Conservation (phyloP, 768 basidiomycete species). For the Amanita muscaria region DNA sequence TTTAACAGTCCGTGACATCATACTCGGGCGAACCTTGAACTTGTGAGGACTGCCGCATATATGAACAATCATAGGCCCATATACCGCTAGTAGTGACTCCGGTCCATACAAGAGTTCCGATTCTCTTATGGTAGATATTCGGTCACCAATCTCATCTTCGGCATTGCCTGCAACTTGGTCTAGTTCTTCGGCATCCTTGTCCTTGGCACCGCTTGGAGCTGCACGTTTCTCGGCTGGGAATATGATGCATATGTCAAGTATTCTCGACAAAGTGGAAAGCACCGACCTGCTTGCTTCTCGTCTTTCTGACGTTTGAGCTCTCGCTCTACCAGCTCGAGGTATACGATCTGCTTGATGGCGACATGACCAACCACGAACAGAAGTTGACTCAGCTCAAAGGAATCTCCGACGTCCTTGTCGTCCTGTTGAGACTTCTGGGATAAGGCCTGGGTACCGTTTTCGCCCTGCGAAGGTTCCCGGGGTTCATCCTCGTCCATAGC, state of each 20-base stretch:
- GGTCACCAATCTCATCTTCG: constrained; percentile 96
- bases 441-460: constrained; percentile 14
- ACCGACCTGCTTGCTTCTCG: constrained; percentile 68
- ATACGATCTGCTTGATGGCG: constrained; percentile 96
- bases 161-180: constrained; percentile 97
- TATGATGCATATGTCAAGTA: neutral
- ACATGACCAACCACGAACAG: constrained; percentile 94
- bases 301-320: constrained; percentile 97
- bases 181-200: constrained; percentile 76
- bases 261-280: neutral
- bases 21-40: constrained; percentile 59
- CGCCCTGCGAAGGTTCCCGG: constrained; percentile 23
- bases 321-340: constrained; percentile 88
- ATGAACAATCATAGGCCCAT: constrained; percentile 84
- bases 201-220: constrained; percentile 33
- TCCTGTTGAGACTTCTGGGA: constrained; percentile 11
- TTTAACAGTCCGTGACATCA: constrained; percentile 5
- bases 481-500: constrained; percentile 50
- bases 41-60: constrained; percentile 86
- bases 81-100: constrained; percentile 72
- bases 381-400: constrained; percentile 88
- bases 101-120: constrained; percentile 79
- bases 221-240: constrained; percentile 48
- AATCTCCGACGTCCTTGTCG: constrained; percentile 60
- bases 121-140: constrained; percentile 78